Base-by-base conservation (phyloP, 768 basidiomycete species). In the Daedaleopsis sinensis region DNA sequence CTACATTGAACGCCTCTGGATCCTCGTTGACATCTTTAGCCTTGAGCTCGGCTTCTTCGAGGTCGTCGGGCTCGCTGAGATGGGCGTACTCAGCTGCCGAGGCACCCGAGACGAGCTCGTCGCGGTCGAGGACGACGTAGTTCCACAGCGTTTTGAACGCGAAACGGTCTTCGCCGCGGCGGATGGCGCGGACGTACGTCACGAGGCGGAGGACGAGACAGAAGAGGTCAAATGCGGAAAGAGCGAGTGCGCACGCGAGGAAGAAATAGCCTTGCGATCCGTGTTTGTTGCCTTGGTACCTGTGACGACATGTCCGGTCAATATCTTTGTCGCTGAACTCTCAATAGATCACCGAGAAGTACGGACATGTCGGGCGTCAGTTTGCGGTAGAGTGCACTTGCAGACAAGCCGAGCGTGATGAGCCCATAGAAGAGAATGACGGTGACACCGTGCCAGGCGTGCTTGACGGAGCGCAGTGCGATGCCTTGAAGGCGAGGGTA, bases 321-420 rank as follows among this genome's bases (percentile, higher is more conserved):
- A 42, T 51, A 7, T 47, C 39, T 42, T 42, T 36, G 55, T 57
- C 24, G 43, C 39, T 39, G 23, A 15, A 38, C n/a, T n/a, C n/a
- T n/a, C n/a, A n/a, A 24, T 46, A 38, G 43, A 59, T 57, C 49
- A 57, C 50, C 56, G 52, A 47, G 36, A 49, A 52, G 47, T n/a
- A 80, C 89, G 69, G 74, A 95, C 89, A 94, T 87, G 73, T 96
- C 82, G 3, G 93, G 92, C 0, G 93, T 94, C 53, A 88, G 73
- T 64, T 91, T 91, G 47, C 79, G 80, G 74, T 98, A 97, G 23
- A 91, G 71, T 2, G 80, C 80, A 67, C 88, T 89, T 21, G 88
- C 75, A 15, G 85, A 79, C 71, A 89, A 84, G 5, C 92, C 93
- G 43, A 96, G 71, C 1, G 78, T 72, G 55, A 80, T 77, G 21